Conservation (phyloP, 768 basidiomycete genomes). For the Lactarius hengduanensis region DNA sequence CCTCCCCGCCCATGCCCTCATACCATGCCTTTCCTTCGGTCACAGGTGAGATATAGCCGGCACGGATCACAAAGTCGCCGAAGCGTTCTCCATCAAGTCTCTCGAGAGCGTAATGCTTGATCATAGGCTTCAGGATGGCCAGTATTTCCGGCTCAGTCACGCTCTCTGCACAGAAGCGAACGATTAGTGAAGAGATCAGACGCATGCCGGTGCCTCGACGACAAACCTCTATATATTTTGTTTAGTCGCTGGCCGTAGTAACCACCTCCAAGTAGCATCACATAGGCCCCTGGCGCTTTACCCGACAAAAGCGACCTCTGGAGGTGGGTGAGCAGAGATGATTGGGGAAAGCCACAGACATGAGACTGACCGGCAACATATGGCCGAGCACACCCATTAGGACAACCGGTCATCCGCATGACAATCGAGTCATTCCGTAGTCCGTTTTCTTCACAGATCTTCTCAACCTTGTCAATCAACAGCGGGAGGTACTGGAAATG, state of each 20-base stretch:
- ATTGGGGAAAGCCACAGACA: background rate
- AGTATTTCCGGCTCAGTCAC: constrained; percentile 92
- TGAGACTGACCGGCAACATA: constrained; percentile 72
- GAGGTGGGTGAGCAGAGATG: background rate
- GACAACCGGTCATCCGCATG: constrained; percentile 99
- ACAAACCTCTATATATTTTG: constrained; percentile 86
- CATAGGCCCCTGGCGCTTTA: constrained; percentile 89
- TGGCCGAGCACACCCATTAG: constrained; percentile 90
- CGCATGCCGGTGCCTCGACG: constrained; percentile 2
- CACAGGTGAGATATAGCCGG: constrained; percentile 85
- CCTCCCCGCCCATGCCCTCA: constrained; percentile 78
- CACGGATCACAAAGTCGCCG: constrained; percentile 92
- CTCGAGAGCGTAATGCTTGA: constrained; percentile 89
- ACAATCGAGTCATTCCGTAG: constrained; percentile 92
- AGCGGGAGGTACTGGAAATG: constrained; percentile 76
- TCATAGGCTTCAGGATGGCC: constrained; percentile 87
- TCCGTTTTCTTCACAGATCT: constrained; percentile 91
- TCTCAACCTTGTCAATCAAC: constrained; percentile 92
- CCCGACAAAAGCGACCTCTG: constrained; percentile 97
- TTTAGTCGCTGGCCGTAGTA: constrained; percentile 93
- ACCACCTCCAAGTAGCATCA: constrained; percentile 95
- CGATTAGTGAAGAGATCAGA: background rate
- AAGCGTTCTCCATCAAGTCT: constrained; percentile 86
- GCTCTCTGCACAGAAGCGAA: constrained; percentile 51
- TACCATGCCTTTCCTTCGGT: constrained; percentile 86